Base-by-base conservation (phyloP, 148 eudicot genomes). In the Arbutus unedo region DNA sequence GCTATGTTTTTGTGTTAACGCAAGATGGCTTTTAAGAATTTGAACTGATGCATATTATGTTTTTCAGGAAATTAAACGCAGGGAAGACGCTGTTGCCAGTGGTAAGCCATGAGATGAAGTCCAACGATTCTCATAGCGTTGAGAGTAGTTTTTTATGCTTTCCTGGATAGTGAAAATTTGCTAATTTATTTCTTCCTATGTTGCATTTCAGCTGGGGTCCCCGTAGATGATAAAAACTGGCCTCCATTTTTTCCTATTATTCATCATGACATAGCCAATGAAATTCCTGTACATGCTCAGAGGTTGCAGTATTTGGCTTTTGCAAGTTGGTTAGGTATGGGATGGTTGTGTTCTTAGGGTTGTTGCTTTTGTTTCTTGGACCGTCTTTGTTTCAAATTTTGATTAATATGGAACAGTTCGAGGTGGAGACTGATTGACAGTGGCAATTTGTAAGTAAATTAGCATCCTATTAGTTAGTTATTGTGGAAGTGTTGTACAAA, bases 261-360 rank as follows among this genome's bases (percentile, higher is more conserved):
- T 67, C 93, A 90, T 85, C 93, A 90, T 83, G 93, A 90, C 77
- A 90, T 90, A 60, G 87, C 91, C 66, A 90, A 89, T 89, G 93
- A 90, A 75, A 90, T 90, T 75, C 93, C 93, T 15, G 90, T 83
- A 76, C 88, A 90, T 87, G 91, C 90, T 86, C 93, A 90, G 86
- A 89, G 71, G 89, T 79, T 90, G 89, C 93, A 90, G 88, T 90
- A 90, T 80, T 84, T 89, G 83, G 93, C 93, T 76, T 90, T 90
- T 88, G 91, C 93, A 4, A 90, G 93, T 85, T 90, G 93, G 93
- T 89, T 90, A 87, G 93, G 93, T 90, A 85, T 53, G 81, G 81
- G 76, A 13, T 48, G 56, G 50, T 31, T 84, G 18, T 41, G 0
- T 60, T 14, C 4, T 53, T 48, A 43, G 44, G 23, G 1, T 64